Evolutionary conservation across 331 rosid genomes (phyloP), one percentile per base, ranked within the genome.

Genomic region (Malus hybrid): DNA sequence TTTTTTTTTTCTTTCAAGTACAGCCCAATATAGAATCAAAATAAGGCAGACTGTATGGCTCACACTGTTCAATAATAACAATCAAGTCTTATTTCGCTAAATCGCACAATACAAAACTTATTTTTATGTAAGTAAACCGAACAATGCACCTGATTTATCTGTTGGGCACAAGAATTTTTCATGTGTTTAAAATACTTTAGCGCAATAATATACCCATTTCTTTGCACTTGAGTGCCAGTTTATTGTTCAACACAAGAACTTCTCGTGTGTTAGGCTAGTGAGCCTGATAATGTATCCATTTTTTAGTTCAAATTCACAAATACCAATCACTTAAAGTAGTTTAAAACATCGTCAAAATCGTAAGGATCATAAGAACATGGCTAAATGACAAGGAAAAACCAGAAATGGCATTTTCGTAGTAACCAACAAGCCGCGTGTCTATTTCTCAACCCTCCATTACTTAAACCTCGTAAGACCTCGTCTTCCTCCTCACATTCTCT

Each of bases 321-420:
- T 39, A 39, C 46, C 8, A 39, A 39, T 39, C 1, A 39, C 9
- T 39, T 39, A 39, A 0, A 39, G 12, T 39, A 9, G 3, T 39
- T 39, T 39, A 39, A 9, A 39, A 39, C 4, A 10, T 34, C 4
- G 4, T 39, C n/a, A 50, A 70, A 26, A 52, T 22, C 7, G 4
- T 22, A 2, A 66, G 68, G 22, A 36, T 7, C 13, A 3, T 20
- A 29, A 2, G 76, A 55, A 58, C 39, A n/a, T 34, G 7, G 22
- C 15, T 30, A 78, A 19, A 32, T 68, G 82, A 77, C 80, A 64
- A 13, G 10, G 30, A 60, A 66, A 72, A 65, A 30, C 65, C 24
- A 32, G 2, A 8, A 63, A 16, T 87, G 98, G 97, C 87, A 87
- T 63, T 79, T 70, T 22, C 39, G 98, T 80, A 86, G 50, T 86